These are phyloP conservation scores for Hippophae tibetana DNA, from an alignment of 306 rosid species.

Conservation along the genomic window DNA sequence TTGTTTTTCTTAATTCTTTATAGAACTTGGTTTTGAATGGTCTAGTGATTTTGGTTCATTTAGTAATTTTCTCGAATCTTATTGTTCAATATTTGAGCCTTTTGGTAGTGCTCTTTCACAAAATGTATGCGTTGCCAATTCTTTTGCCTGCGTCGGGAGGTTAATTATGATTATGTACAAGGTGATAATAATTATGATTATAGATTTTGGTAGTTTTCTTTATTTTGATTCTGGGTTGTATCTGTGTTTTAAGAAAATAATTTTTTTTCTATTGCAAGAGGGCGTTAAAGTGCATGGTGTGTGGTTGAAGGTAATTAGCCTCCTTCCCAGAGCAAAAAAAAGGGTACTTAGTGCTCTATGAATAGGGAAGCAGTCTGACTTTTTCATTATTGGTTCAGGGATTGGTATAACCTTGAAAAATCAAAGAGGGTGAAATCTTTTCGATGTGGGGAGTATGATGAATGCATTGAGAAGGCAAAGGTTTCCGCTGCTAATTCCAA, in stretches of 20 bases:
- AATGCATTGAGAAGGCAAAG: slow-evolving; percentile 87
- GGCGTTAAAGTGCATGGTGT: background rate
- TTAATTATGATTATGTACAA: background rate
- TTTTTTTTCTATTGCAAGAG: background rate
- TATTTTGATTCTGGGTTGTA: background rate
- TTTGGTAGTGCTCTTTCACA: background rate
- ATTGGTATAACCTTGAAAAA: slow-evolving; percentile 95
- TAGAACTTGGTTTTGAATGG: background rate
- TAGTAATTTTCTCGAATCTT: background rate
- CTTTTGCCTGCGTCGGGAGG: background rate
- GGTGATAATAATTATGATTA: background rate
- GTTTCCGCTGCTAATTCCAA: slow-evolving; percentile 60
- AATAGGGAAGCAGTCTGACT: slow-evolving; percentile 23
- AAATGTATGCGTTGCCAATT: background rate
- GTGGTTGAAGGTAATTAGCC: slow-evolving; percentile 8
- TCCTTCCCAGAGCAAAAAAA: background rate
- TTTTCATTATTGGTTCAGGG: slow-evolving; percentile 47
- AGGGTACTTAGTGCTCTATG: background rate
- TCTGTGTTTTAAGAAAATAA: background rate
- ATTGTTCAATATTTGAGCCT: background rate
- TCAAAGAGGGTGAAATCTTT: slow-evolving; percentile 92
- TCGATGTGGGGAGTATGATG: slow-evolving; percentile 92
- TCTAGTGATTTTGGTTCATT: background rate
- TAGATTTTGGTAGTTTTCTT: background rate
- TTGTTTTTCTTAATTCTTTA: background rate